Percentiles rank a stretch among this genome's conserved stretches.
Conservation (phyloP, 2,329 filamentous ascomycete genomes). For the Periglandula ipomoeae region DNA sequence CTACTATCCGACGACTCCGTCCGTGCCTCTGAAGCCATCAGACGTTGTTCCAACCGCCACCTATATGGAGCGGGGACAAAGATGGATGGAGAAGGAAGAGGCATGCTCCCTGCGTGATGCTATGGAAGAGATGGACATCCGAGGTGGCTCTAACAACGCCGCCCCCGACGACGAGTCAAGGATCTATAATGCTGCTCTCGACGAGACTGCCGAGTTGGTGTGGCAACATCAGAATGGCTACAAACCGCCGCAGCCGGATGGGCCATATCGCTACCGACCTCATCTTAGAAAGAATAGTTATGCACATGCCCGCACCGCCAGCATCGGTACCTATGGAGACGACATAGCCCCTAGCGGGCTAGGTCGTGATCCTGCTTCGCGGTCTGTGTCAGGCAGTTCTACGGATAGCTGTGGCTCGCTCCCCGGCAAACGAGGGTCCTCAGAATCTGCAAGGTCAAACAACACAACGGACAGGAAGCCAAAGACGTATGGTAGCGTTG, state of each 20-base stretch:
- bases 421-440: conserved; percentile 20
- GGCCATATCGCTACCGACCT: conserved; percentile 57
- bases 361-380: conserved; percentile 30
- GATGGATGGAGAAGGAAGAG: conserved; percentile 78
- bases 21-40: conserved; percentile 43
- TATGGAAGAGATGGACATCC: conserved; percentile 63
- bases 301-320: conserved; percentile 55
- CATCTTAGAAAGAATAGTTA: conserved; percentile 66
- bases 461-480: conserved; percentile 15
- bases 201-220: conserved; percentile 71
- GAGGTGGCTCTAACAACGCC: conserved; percentile 23
- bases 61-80: conserved; percentile 64
- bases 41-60: conserved; percentile 55
- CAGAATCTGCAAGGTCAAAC: conserved; percentile 14
- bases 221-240: conserved; percentile 61
- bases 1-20: conserved; percentile 37
- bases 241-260: conserved; percentile 38
- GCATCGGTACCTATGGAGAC: conserved; percentile 40
- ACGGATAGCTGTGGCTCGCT: conserved; percentile 35
- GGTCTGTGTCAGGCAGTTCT: conserved; percentile 45
- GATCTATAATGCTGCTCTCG: conserved; percentile 60
- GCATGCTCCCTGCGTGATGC: conserved; percentile 60
- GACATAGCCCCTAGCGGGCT: conserved; percentile 31
- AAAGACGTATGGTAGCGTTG: conserved; percentile 34
- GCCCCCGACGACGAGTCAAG: conserved; percentile 47